Conservation (phyloP, 768 basidiomycete genomes). For the Russula compacta region DNA sequence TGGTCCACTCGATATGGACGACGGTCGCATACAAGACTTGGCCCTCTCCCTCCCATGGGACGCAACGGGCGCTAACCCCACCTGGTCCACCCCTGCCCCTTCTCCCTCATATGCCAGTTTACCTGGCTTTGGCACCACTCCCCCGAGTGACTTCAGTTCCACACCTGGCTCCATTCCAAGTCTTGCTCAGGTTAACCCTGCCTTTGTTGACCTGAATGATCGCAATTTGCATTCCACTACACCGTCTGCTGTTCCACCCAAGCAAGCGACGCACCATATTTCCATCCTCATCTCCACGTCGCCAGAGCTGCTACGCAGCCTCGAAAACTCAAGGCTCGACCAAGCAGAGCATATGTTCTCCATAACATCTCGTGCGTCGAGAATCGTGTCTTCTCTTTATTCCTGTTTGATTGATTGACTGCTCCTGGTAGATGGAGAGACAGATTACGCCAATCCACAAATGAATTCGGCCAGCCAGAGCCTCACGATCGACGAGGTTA, state of each 20-base stretch:
- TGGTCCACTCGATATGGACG: slow-evolving; percentile 48
- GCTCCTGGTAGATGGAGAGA: too few species aligned
- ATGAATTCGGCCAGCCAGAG: too few species aligned
- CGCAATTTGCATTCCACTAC: slow-evolving; percentile 34
- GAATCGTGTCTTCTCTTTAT: too few species aligned
- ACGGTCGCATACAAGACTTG: slow-evolving; percentile 26
- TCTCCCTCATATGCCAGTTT: slow-evolving; percentile 34
- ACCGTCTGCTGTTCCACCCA: slow-evolving; percentile 37
- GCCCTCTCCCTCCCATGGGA: slow-evolving; percentile 29
- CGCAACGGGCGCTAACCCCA: slow-evolving; percentile 34
- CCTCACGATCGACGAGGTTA: too few species aligned
- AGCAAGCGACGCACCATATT: too few species aligned
- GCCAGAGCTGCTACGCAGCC: too few species aligned
- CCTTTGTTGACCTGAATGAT: slow-evolving; percentile 34
- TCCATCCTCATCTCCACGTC: too few species aligned
- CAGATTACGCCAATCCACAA: too few species aligned
- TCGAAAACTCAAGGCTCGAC: too few species aligned
- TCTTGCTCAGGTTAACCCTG: slow-evolving; percentile 28
- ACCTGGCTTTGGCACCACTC: slow-evolving; percentile 35
- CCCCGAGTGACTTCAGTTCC: slow-evolving; percentile 31
- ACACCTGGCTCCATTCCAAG: slow-evolving; percentile 27
- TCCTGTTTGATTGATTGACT: too few species aligned
- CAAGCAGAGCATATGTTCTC: too few species aligned
- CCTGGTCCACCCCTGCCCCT: slow-evolving; percentile 30
- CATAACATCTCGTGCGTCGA: too few species aligned